These are phyloP conservation scores for Coniochaeta pulveracea DNA, from an alignment of 2,329 filamentous ascomycete genomes.

Conservation along the genomic window DNA sequence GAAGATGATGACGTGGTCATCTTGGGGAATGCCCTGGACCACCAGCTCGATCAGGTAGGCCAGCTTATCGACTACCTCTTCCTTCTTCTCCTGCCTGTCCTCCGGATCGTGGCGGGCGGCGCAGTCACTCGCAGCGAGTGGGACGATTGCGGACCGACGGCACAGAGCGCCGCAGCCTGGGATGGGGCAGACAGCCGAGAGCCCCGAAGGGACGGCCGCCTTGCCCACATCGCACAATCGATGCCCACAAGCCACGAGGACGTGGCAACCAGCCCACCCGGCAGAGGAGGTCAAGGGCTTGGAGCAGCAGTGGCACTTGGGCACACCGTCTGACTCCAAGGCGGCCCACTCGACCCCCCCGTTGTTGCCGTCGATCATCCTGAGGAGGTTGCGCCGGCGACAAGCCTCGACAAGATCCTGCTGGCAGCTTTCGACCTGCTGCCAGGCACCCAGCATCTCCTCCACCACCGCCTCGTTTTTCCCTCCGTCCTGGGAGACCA, in stretches of 20 bases:
- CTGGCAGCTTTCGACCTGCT: neutral
- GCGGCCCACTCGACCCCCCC: neutral
- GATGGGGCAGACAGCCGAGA: neutral
- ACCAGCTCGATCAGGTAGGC: constrained; percentile 11
- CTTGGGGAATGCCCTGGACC: constrained; percentile 11
- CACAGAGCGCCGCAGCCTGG: constrained; percentile 6
- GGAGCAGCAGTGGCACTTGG: neutral
- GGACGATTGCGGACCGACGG: neutral
- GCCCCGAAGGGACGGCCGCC: neutral
- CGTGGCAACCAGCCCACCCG: constrained; percentile 6
- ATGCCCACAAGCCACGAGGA: constrained; percentile 16
- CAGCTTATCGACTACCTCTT: constrained; percentile 10
- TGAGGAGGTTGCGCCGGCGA: neutral
- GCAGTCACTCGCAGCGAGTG: neutral
- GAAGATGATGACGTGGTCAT: constrained; percentile 24
- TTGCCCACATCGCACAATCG: constrained; percentile 13
- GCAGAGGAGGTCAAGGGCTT: no score
- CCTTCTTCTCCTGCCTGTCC: constrained; percentile 2
- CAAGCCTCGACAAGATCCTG: neutral
- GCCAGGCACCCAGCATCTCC: neutral
- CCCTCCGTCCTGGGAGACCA: neutral
- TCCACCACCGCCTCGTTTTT: neutral
- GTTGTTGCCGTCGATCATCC: neutral
- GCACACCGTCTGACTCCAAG: neutral
- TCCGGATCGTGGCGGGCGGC: constrained; percentile 4